Evolutionary conservation across 2,329 filamentous ascomycete species (phyloP).

Genomic region (Diplodia scrobiculata): DNA sequence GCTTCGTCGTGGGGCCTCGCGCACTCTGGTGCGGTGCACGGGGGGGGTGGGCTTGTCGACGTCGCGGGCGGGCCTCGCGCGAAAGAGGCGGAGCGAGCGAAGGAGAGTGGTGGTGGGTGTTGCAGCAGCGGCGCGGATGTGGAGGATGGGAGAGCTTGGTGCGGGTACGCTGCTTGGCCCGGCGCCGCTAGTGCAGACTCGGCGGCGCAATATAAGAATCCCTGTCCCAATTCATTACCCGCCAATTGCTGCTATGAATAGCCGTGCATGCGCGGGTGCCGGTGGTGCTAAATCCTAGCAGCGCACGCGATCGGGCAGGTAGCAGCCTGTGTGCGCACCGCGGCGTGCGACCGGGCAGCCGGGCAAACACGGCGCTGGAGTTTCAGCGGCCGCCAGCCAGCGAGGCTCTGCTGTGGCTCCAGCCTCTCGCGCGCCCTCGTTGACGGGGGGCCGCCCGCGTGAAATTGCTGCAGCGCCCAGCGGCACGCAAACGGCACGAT

Average conservation of each 20-base stretch:
- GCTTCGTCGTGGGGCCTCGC: too few species aligned
- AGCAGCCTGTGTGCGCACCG: slow-evolving; percentile 17
- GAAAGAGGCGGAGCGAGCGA: slow-evolving; percentile 24
- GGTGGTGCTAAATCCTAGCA: slow-evolving; percentile 22
- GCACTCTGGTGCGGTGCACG: slow-evolving; percentile 20
- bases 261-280: slow-evolving; percentile 24
- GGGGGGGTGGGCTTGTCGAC: slow-evolving; percentile 25
- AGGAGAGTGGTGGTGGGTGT: slow-evolving; percentile 16
- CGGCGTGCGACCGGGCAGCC: slow-evolving; percentile 11
- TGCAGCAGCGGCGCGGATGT: slow-evolving; percentile 23
- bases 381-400: slow-evolving; percentile 5
- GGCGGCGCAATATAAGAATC: slow-evolving; percentile 25
- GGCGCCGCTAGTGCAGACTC: slow-evolving; percentile 27
- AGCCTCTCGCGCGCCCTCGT: background rate
- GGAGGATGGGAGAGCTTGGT: slow-evolving; percentile 29
- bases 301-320: slow-evolving; percentile 25
- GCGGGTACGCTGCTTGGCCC: slow-evolving; percentile 26
- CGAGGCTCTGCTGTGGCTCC: slow-evolving; percentile 18
- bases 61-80: slow-evolving; percentile 26
- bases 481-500: slow-evolving; percentile 7
- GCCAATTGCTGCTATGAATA: slow-evolving; percentile 29
- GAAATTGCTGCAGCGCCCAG: slow-evolving; percentile 9
- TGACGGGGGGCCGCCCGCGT: background rate
- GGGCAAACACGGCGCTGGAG: slow-evolving; percentile 9
- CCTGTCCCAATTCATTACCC: slow-evolving; percentile 21